phyloP scores from a whole-genome alignment of 305 asterid species.

The Solanum chacoense region DNA sequence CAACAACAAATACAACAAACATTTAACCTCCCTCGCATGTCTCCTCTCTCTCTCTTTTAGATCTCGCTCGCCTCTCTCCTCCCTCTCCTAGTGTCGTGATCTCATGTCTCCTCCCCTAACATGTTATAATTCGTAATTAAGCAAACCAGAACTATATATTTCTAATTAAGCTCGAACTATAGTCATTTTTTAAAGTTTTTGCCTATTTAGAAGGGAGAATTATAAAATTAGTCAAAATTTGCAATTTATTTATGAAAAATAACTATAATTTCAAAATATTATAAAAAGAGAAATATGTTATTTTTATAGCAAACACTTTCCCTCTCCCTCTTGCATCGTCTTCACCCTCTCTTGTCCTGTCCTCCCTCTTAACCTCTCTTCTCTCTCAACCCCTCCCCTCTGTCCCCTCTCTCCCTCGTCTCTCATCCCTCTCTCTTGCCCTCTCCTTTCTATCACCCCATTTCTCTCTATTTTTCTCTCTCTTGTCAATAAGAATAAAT shows the following conservation, averaged over 20 bases:
- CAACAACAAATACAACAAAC: not conserved
- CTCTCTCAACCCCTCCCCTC: not conserved
- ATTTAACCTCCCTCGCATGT: not conserved
- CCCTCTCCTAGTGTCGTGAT: not conserved
- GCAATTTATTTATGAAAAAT: too few relatives aligned
- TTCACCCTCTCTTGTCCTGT: not conserved
- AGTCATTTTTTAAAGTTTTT: too few relatives aligned
- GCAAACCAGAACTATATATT: too few relatives aligned
- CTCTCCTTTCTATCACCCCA: not conserved
- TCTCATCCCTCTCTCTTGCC: not conserved
- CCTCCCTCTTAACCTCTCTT: not conserved
- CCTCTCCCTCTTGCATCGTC: too few relatives aligned
- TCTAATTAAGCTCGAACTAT: not conserved
- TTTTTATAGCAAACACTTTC: not conserved
- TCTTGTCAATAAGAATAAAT: not conserved
- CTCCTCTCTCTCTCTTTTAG: too few relatives aligned
- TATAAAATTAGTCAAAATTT: too few relatives aligned
- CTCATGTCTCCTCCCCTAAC: not conserved
- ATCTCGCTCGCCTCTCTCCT: not conserved
- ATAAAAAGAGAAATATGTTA: not conserved
- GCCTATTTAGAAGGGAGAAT: not conserved
- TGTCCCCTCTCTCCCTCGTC: not conserved
- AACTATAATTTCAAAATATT: not conserved
- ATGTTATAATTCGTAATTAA: too few relatives aligned
- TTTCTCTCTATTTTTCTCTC: not conserved